These are phyloP conservation scores for Penicillium sp. DNA, from an alignment of 2,329 filamentous ascomycete species.

Conservation along the genomic window DNA sequence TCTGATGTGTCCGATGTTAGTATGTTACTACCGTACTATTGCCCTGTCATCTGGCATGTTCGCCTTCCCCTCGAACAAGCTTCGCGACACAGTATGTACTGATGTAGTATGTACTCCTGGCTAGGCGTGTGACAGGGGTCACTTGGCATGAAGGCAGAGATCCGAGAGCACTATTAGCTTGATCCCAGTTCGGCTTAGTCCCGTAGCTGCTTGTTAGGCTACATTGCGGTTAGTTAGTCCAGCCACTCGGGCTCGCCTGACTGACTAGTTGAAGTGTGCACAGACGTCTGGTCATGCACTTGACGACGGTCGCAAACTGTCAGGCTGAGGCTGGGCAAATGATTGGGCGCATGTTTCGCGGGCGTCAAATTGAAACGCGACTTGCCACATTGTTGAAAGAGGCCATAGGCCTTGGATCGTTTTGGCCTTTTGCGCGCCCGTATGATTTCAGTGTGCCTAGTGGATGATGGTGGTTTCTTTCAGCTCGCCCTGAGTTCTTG, in stretches of 20 bases:
- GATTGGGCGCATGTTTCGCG: conserved; percentile 7
- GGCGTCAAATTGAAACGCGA: conserved; percentile 27
- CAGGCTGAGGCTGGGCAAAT: conserved; percentile 10
- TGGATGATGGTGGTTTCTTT: neutral
- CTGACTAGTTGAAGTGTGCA: neutral
- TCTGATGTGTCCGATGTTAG: conserved; percentile 12
- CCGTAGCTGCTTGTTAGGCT: neutral
- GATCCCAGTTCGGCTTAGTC: neutral
- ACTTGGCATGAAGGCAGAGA: conserved; percentile 20
- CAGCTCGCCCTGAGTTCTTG: neutral
- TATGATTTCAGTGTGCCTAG: neutral
- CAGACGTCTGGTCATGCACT: neutral
- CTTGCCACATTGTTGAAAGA: conserved; percentile 20
- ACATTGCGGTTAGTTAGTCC: neutral
- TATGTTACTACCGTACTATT: neutral
- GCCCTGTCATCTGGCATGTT: conserved; percentile 11
- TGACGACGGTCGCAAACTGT: conserved; percentile 12
- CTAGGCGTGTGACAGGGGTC: conserved; percentile 24
- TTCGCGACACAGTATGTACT: conserved; percentile 5
- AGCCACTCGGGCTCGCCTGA: neutral
- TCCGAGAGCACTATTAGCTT: conserved; percentile 1
- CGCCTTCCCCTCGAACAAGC: conserved; percentile 9
- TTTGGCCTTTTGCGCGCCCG: neutral
- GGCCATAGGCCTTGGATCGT: conserved; percentile 5
- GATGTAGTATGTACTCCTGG: conserved; percentile 6